Evolutionary conservation across 2,329 filamentous ascomycete species (phyloP).

Genomic region (Hymenoscyphus salicellus): DNA sequence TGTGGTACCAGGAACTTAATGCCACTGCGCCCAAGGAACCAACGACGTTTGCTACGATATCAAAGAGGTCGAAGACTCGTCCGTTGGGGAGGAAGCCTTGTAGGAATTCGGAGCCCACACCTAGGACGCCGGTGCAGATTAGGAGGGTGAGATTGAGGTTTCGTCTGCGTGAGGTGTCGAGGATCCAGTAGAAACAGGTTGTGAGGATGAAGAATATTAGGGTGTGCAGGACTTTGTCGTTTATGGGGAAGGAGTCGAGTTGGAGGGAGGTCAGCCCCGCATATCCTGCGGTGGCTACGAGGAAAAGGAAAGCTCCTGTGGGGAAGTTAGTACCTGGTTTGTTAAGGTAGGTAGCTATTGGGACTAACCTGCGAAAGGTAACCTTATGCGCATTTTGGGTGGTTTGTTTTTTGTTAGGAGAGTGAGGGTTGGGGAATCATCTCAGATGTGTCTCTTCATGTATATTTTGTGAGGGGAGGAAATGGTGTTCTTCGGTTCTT

Average conservation of each 20-base stretch:
- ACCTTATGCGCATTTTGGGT: slow-evolving; percentile 72
- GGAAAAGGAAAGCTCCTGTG: slow-evolving; percentile 67
- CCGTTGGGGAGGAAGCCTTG: slow-evolving; percentile 73
- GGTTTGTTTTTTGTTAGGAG: background rate
- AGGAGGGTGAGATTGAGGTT: slow-evolving; percentile 79
- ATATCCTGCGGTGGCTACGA: slow-evolving; percentile 70
- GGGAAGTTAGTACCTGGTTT: slow-evolving; percentile 23
- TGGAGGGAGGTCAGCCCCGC: slow-evolving; percentile 69
- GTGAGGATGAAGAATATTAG: slow-evolving; percentile 89
- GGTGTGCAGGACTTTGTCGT: slow-evolving; percentile 88
- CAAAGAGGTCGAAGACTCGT: slow-evolving; percentile 70
- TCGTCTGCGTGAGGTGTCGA: slow-evolving; percentile 85
- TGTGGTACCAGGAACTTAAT: slow-evolving; percentile 87
- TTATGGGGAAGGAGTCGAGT: slow-evolving; percentile 53
- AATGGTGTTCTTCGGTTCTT: background rate
- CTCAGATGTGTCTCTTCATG: background rate
- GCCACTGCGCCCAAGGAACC: slow-evolving; percentile 71
- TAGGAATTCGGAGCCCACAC: slow-evolving; percentile 71
- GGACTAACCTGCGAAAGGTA: slow-evolving; percentile 77
- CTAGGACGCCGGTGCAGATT: slow-evolving; percentile 70
- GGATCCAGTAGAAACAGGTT: slow-evolving; percentile 89
- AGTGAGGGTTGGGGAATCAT: background rate
- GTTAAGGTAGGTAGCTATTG: too few species aligned
- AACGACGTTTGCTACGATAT: slow-evolving; percentile 82
- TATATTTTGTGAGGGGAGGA: background rate